phyloP scores from a whole-genome alignment of 202 grass and related monocot genomes.

The Carex sylvatica region DNA sequence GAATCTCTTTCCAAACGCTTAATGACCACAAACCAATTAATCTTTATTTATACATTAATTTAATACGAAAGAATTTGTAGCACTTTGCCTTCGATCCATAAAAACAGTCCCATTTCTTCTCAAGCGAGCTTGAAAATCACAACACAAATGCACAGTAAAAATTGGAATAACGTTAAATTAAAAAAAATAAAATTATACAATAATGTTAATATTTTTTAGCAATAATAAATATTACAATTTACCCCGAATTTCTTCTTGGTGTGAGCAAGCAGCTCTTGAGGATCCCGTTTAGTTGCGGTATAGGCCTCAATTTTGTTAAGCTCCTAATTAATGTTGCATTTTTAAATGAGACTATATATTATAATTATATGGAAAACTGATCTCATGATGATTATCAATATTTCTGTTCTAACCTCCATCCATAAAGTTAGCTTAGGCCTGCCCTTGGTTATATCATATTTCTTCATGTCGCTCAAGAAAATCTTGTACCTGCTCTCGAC shows the following conservation, averaged over 20 bases:
- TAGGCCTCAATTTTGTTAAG: conserved; percentile 74
- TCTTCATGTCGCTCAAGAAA: conserved; percentile 50
- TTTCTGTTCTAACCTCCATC: conserved; percentile 45
- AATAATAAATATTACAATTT: conserved; percentile 16
- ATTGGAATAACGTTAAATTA: neutral
- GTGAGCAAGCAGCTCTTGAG: conserved; percentile 40
- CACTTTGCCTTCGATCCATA: neutral
- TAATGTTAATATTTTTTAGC: neutral
- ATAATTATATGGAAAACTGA: neutral
- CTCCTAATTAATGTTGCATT: conserved; percentile 45
- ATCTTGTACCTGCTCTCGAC: conserved; percentile 64
- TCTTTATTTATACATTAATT: neutral
- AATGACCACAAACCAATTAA: neutral
- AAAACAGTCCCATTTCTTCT: neutral
- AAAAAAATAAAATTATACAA: neutral
- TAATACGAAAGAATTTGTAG: neutral
- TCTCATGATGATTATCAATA: neutral
- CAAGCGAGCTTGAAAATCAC: neutral
- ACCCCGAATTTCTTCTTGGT: conserved; percentile 56
- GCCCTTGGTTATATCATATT: conserved; percentile 67
- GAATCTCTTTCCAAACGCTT: neutral
- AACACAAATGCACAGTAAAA: neutral
- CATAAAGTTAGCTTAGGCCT: conserved; percentile 64
- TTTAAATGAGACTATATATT: conserved; percentile 11
- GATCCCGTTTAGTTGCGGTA: conserved; percentile 44